A percentile compares a stretch with the other conserved stretches of the same genome.
Evolutionary conservation across 2,329 filamentous ascomycete genomes (phyloP).

Genomic region (Aspergillus fijiensis): DNA sequence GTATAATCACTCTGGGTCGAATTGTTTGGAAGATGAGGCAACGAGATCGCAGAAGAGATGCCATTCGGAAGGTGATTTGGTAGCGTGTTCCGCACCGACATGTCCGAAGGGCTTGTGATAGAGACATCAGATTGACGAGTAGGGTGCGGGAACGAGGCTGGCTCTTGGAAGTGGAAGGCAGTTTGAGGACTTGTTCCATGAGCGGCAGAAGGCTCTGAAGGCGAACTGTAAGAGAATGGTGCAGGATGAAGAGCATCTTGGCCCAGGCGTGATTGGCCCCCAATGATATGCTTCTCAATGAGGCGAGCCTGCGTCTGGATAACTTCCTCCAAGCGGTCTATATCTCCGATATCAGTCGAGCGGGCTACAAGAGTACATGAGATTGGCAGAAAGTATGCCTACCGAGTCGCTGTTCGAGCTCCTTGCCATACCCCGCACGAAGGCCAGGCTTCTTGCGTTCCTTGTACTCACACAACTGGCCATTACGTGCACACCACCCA

Average conservation of each 20-base stretch:
- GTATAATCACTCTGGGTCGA: slow-evolving; percentile 38
- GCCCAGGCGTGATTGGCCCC: slow-evolving; percentile 31
- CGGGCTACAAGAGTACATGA: not conserved
- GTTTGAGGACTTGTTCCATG: slow-evolving; percentile 58
- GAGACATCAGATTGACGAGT: slow-evolving; percentile 49
- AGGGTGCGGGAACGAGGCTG: slow-evolving; percentile 50
- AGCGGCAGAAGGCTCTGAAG: slow-evolving; percentile 50
- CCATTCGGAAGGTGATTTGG: slow-evolving; percentile 25
- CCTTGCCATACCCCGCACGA: slow-evolving; percentile 66
- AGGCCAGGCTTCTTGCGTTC: slow-evolving; percentile 69
- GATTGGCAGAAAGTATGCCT: slow-evolving; percentile 10
- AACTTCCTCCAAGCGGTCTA: slow-evolving; percentile 66
- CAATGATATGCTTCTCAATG: slow-evolving; percentile 57
- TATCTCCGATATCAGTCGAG: not conserved
- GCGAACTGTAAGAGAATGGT: slow-evolving; percentile 46
- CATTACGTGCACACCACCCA: slow-evolving; percentile 69
- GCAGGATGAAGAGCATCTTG: slow-evolving; percentile 28
- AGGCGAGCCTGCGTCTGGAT: slow-evolving; percentile 66
- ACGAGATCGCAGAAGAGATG: slow-evolving; percentile 21
- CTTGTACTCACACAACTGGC: slow-evolving; percentile 66
- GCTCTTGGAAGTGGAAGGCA: slow-evolving; percentile 62
- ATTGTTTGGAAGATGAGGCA: slow-evolving; percentile 27
- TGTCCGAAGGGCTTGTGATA: slow-evolving; percentile 37
- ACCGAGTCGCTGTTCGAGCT: slow-evolving; percentile 68
- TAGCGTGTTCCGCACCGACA: slow-evolving; percentile 29